Conservation (phyloP, 2,329 filamentous ascomycete species). For the Raffaelea arxii region DNA sequence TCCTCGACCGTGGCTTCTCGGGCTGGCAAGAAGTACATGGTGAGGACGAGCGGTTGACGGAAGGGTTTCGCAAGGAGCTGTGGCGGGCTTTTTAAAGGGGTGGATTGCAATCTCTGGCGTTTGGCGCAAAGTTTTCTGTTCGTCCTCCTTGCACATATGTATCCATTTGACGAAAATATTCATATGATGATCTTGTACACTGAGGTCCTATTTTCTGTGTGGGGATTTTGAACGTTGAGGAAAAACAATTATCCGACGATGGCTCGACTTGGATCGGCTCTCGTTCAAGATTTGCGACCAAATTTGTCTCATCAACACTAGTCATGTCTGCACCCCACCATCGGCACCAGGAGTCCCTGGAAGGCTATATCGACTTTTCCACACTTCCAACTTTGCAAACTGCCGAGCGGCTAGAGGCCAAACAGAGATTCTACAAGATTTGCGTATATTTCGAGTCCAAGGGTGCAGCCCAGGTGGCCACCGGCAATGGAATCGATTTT, state of each 20-base stretch:
- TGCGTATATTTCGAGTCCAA: background rate
- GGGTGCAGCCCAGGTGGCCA: background rate
- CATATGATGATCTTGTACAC: no score
- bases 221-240: no score
- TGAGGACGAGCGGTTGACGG: slow-evolving; percentile 68
- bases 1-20: slow-evolving; percentile 76
- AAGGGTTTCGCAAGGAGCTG: slow-evolving; percentile 74
- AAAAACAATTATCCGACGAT: no score
- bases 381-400: background rate
- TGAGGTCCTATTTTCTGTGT: no score
- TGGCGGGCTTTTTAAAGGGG: slow-evolving; percentile 41
- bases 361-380: background rate
- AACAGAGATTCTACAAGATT: background rate
- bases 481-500: background rate
- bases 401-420: background rate
- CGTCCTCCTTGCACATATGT: no score
- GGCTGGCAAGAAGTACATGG: slow-evolving; percentile 85
- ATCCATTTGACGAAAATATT: no score
- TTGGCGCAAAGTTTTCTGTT: no score
- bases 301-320: no score
- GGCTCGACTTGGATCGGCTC: no score
- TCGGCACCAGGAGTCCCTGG: background rate
- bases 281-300: no score
- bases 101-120: background rate
- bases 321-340: background rate